Conservation (phyloP, 805 yeast species). For the Candida peoriensis region DNA sequence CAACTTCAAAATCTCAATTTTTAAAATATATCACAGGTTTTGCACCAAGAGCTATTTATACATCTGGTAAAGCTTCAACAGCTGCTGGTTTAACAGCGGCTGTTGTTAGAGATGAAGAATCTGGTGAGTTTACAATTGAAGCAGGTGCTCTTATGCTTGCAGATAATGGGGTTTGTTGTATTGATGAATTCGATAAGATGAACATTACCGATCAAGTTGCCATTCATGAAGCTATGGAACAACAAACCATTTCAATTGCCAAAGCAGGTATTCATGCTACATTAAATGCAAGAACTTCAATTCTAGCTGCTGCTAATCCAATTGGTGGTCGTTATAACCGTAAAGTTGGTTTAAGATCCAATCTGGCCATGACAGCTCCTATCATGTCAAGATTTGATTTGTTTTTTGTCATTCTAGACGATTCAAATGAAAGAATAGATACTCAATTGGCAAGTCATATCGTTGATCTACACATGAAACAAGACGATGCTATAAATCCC, state of each 20-base stretch:
- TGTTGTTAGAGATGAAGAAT: conserved; percentile 94
- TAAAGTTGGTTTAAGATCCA: conserved; percentile 75
- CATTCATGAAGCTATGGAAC: conserved; percentile 99
- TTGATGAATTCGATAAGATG: conserved; percentile 98
- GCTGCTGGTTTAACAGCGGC: conserved; percentile 99
- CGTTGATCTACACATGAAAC: conserved; percentile 84
- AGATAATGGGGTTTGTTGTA: conserved; percentile 97
- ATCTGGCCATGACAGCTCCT: conserved; percentile 94
- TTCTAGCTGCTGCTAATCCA: conserved; percentile 98
- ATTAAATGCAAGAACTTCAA: conserved; percentile 91
- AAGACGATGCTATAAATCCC: conserved; percentile 86
- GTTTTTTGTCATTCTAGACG: conserved; percentile 91
- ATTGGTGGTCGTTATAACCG: conserved; percentile 95
- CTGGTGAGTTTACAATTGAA: conserved; percentile 94
- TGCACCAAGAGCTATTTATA: conserved; percentile 91
- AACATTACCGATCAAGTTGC: conserved; percentile 94
- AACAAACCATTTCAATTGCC: conserved; percentile 96
- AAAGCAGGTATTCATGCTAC: conserved; percentile 99
- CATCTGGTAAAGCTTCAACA: conserved; percentile 97
- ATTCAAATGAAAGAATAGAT: conserved; percentile 87
- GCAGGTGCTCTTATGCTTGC: conserved; percentile 99
- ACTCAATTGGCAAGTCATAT: conserved; percentile 89
- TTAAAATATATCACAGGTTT: conserved; percentile 88
- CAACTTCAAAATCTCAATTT: conserved; percentile 95
- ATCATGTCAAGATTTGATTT: conserved; percentile 97